Base-by-base conservation (phyloP, 1,284 basidiomycete species). In the Entoloma clypeatum region DNA sequence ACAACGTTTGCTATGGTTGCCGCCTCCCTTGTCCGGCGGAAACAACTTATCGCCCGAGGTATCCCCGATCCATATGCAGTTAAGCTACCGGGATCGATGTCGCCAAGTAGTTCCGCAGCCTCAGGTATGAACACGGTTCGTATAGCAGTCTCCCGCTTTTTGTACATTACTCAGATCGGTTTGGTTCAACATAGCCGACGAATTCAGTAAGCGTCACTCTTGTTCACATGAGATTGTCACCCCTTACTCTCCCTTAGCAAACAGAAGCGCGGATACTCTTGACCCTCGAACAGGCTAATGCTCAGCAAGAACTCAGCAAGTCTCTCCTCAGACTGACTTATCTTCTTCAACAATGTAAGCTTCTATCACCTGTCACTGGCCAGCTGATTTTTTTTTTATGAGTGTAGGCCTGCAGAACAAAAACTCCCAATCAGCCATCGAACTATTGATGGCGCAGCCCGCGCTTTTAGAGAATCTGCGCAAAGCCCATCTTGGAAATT, bases 1-100 rank as follows among this genome's bases (percentile, higher is more conserved):
- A 96, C 95, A 2, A 97, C 95, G 0, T 98, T 98, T 60, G 95
- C 92, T 4, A 99, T 99, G 96, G 81, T 88, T 10, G 91, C 94
- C 2, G 94, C 95, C 1, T 81, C 89, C 47, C 74, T 99, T 17
- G 75, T 99, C 1, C 75, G 96, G 21, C 71, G 95, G 21, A 88
- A 86, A 56, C 92, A 97, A 62, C 69, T 94, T 28, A 75, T 97
- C n/a, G 65, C 77, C 11, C 69, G 74, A 14, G 91, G 89, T 0
- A 63, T 85, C 38, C 73, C 77, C 2, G 94, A 96, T 57, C 91
- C 92, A 0, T 95, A 80, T 55, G 67, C 67, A 5, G 38, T 58
- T 7, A 67, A 55, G 41, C 21, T 43, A 9, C 37, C 44, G 53
- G 52, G 26, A 34, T 16, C 44, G 7, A 39, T 33, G 31, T 31